A percentile compares a stretch with the other conserved stretches of the same genome.
Evolutionary conservation across 2,329 filamentous ascomycete genomes (phyloP).

Genomic region (Cytospora piceicola): DNA sequence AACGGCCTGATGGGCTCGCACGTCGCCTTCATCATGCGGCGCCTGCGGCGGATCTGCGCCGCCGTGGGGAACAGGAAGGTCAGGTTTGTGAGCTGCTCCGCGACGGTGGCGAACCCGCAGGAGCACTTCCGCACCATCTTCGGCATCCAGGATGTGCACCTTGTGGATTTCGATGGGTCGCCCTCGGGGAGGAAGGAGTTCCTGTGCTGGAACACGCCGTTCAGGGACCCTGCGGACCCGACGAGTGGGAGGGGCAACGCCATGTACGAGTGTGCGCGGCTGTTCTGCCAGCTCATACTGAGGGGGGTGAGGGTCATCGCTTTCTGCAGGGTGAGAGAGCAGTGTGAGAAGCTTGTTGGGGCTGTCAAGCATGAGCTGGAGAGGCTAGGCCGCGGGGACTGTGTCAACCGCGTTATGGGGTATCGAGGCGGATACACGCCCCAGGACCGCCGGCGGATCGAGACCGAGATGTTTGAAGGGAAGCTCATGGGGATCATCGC

Average conservation of each 20-base stretch:
- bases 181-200: constrained; percentile 94
- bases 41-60: constrained; percentile 84
- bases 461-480: constrained; percentile 96
- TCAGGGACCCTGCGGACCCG: constrained; percentile 84
- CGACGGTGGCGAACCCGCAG: constrained; percentile 90
- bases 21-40: constrained; percentile 91
- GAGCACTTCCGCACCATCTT: constrained; percentile 96
- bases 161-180: constrained; percentile 91
- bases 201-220: constrained; percentile 96
- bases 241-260: constrained; percentile 83
- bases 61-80: constrained; percentile 84
- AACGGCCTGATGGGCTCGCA: constrained; percentile 94
- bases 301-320: constrained; percentile 90
- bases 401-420: constrained; percentile 83
- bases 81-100: constrained; percentile 94
- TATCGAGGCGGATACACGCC: constrained; percentile 95
- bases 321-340: constrained; percentile 85
- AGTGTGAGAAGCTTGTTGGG: constrained; percentile 82
- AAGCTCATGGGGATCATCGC: constrained; percentile 92
- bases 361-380: constrained; percentile 80
- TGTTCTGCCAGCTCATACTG: constrained; percentile 89
- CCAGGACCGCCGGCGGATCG: constrained; percentile 84
- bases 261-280: constrained; percentile 80
- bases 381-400: constrained; percentile 72
- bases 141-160: constrained; percentile 76